Evolutionary conservation across 2,329 filamentous ascomycete species (phyloP).

Genomic region (Paraphoma sp.): DNA sequence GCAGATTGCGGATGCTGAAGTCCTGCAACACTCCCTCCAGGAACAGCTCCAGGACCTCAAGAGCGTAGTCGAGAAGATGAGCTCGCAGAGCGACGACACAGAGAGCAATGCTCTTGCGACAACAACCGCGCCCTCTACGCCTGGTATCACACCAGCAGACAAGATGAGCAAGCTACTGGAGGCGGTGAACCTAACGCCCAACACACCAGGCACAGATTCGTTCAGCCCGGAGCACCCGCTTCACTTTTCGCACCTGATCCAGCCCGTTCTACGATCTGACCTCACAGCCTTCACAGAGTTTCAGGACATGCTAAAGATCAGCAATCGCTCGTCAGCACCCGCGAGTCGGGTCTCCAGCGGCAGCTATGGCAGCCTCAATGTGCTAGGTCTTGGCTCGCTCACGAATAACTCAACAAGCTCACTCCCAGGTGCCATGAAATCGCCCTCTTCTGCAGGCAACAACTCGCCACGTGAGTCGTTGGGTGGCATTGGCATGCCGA

Average conservation of each 20-base stretch:
- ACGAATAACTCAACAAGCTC: slow-evolving; percentile 60
- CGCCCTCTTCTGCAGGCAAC: slow-evolving; percentile 35
- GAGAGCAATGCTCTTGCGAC: slow-evolving; percentile 71
- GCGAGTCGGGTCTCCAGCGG: slow-evolving; percentile 75
- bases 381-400: slow-evolving; percentile 61
- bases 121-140: slow-evolving; percentile 76
- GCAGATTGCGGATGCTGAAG: slow-evolving; percentile 86
- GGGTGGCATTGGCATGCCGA: slow-evolving; percentile 53
- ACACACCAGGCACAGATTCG: slow-evolving; percentile 57
- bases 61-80: slow-evolving; percentile 87
- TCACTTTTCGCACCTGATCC: slow-evolving; percentile 82
- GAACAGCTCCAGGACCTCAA: slow-evolving; percentile 94
- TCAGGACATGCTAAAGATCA: slow-evolving; percentile 73
- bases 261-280: slow-evolving; percentile 83
- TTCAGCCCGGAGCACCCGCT: slow-evolving; percentile 68
- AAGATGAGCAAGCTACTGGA: slow-evolving; percentile 69
- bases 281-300: slow-evolving; percentile 86
- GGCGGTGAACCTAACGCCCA: slow-evolving; percentile 59
- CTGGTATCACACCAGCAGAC: slow-evolving; percentile 66
- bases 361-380: slow-evolving; percentile 69
- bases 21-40: slow-evolving; percentile 84
- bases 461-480: slow-evolving; percentile 44
- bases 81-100: slow-evolving; percentile 73
- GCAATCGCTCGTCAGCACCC: slow-evolving; percentile 61
- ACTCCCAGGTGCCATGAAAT: slow-evolving; percentile 63